These are phyloP conservation scores for Auriscalpium vulgare DNA, from an alignment of 768 basidiomycete genomes.

Conservation along the genomic window DNA sequence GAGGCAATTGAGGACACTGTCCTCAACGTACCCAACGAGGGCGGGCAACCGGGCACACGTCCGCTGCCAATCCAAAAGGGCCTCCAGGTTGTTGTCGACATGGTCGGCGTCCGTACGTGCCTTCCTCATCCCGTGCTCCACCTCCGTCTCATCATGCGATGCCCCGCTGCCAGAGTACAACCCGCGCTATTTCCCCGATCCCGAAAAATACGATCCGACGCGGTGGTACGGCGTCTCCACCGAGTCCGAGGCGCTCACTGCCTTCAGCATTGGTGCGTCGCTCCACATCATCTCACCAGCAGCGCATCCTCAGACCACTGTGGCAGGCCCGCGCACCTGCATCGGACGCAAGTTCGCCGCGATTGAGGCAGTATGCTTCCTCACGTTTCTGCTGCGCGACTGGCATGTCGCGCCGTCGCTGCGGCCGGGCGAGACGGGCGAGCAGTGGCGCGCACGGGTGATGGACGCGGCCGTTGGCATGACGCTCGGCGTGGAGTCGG, in stretches of 20 bases:
- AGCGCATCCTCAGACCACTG: background rate
- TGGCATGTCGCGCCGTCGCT: constrained; percentile 44
- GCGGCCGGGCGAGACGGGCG: constrained; percentile 26
- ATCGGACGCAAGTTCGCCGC: constrained; percentile 49
- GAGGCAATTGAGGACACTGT: constrained; percentile 22
- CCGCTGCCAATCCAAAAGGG: constrained; percentile 20
- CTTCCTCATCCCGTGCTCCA: background rate
- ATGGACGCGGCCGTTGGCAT: constrained; percentile 2
- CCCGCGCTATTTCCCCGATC: constrained; percentile 28
- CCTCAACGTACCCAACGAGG: constrained; percentile 14
- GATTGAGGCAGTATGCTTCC: constrained; percentile 44
- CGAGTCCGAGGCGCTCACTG: constrained; percentile 10
- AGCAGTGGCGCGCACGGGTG: constrained; percentile 10
- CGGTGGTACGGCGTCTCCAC: constrained; percentile 28
- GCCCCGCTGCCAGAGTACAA: constrained; percentile 25
- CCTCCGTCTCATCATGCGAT: background rate
- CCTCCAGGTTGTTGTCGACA: constrained; percentile 21
- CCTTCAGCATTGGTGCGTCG: constrained; percentile 15
- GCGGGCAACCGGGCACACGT: constrained; percentile 9
- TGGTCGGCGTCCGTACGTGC: constrained; percentile 23
- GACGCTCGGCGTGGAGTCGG: background rate
- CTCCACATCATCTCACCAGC: background rate
- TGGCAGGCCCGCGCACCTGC: constrained; percentile 40
- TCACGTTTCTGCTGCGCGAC: constrained; percentile 43
- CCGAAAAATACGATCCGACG: constrained; percentile 28